These are phyloP conservation scores for Gracilaria caudata DNA, from an alignment of 23 red algal species.

Conservation along the genomic window DNA sequence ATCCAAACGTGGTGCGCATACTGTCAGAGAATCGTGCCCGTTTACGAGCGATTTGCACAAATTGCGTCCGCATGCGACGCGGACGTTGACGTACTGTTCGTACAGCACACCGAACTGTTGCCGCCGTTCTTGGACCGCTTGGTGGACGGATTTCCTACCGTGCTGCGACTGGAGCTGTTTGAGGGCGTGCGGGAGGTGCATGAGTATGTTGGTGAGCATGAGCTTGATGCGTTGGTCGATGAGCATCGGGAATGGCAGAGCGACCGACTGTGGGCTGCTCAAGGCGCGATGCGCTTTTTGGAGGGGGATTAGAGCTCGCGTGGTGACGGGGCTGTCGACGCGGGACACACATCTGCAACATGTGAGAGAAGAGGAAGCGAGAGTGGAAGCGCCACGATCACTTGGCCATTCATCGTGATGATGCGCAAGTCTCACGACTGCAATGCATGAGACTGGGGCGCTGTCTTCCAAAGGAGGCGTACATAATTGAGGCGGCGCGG, in stretches of 20 bases:
- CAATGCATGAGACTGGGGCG: too few relatives aligned
- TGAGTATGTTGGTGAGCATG: background rate
- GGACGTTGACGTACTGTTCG: background rate
- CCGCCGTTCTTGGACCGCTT: background rate
- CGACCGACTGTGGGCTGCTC: background rate
- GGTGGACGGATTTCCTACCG: conserved; percentile 25
- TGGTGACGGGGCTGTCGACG: too few relatives aligned
- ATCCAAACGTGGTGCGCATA: conserved; percentile 12
- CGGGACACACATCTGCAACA: too few relatives aligned
- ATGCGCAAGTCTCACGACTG: too few relatives aligned
- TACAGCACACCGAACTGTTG: background rate
- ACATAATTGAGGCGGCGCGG: too few relatives aligned
- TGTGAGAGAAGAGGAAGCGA: too few relatives aligned
- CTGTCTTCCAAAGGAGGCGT: too few relatives aligned
- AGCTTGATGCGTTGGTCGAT: background rate
- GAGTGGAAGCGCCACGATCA: too few relatives aligned
- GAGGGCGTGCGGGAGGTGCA: background rate
- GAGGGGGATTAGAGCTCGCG: too few relatives aligned
- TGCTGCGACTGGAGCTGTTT: background rate
- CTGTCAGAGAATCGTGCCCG: background rate
- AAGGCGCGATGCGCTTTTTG: background rate
- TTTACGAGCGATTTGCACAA: background rate
- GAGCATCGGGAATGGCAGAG: background rate
- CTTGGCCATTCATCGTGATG: too few relatives aligned
- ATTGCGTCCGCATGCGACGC: background rate